Conservation (phyloP, 139 green algal species). For the Nannochloris sp. region DNA sequence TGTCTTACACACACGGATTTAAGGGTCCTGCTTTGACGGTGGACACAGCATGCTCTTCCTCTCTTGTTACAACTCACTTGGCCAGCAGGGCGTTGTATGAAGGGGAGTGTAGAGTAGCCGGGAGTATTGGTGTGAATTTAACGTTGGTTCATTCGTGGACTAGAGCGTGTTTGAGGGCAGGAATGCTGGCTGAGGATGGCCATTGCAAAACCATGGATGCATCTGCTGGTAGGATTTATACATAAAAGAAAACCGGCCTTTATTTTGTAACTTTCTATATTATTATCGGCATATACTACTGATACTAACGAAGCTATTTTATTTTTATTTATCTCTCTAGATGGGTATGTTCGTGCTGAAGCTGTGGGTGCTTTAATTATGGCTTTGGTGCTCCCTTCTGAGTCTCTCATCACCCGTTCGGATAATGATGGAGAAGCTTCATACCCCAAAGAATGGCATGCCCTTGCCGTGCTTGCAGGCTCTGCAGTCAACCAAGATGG, state of each 20-base stretch:
- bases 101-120: conserved; percentile 29
- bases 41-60: conserved; percentile 79
- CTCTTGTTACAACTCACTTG: conserved; percentile 65
- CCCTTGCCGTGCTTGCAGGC: conserved; percentile 20
- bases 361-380: conserved; percentile 39
- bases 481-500: conserved; percentile 48
- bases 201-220: conserved; percentile 85
- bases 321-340: conserved; percentile 21
- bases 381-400: not conserved
- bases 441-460: too few relatives aligned
- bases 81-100: conserved; percentile 24
- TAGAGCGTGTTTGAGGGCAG: conserved; percentile 34
- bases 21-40: conserved; percentile 55
- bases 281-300: not conserved
- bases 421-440: not conserved
- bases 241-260: not conserved
- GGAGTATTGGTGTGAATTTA: conserved; percentile 67
- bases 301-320: not conserved
- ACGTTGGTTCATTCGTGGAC: conserved; percentile 59
- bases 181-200: conserved; percentile 63
- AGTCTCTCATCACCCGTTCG: not conserved
- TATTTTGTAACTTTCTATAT: not conserved
- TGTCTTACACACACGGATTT: conserved; percentile 69
- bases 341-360: conserved; percentile 76
- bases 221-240: conserved; percentile 16